A percentile compares a stretch with the other conserved stretches of the same genome.
These are phyloP conservation scores for Apocynum venetum DNA, from an alignment of 257 asterid species.

Conservation along the genomic window DNA sequence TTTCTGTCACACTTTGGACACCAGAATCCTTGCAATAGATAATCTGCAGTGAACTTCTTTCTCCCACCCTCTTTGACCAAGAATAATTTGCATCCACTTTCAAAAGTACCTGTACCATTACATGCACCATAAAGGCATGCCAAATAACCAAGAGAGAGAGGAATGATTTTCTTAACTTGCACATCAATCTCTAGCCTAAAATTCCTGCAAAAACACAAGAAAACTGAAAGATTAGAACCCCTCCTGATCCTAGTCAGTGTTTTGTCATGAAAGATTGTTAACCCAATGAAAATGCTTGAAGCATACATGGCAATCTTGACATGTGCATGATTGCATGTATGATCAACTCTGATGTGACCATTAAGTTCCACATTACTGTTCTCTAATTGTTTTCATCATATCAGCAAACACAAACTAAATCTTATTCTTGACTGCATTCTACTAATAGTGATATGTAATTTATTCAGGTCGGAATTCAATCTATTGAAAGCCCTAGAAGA, in stretches of 20 bases:
- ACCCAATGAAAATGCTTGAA: background rate
- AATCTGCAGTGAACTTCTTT: conserved; percentile 35
- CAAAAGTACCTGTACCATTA: conserved; percentile 28
- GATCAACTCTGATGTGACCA: background rate
- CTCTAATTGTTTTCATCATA: background rate
- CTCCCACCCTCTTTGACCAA: conserved; percentile 39
- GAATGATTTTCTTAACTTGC: conserved; percentile 61
- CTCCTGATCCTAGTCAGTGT: background rate
- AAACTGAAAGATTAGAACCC: background rate
- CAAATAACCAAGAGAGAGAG: conserved; percentile 67
- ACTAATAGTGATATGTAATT: background rate
- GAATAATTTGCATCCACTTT: conserved; percentile 57
- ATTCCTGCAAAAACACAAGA: conserved; percentile 44
- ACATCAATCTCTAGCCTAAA: conserved; percentile 53
- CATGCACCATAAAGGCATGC: conserved; percentile 78
- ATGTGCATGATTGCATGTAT: background rate
- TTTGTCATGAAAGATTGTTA: background rate
- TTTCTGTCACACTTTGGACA: conserved; percentile 79
- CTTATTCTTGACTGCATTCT: background rate
- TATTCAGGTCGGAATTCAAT: background rate
- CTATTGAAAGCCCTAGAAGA: background rate
- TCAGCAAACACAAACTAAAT: too few relatives aligned
- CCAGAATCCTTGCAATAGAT: conserved; percentile 60
- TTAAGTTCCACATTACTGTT: background rate
- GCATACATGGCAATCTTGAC: background rate